These are phyloP conservation scores for Radiomyces spectabilis DNA, from an alignment of 192 early-diverging fungal species.

Conservation along the genomic window DNA sequence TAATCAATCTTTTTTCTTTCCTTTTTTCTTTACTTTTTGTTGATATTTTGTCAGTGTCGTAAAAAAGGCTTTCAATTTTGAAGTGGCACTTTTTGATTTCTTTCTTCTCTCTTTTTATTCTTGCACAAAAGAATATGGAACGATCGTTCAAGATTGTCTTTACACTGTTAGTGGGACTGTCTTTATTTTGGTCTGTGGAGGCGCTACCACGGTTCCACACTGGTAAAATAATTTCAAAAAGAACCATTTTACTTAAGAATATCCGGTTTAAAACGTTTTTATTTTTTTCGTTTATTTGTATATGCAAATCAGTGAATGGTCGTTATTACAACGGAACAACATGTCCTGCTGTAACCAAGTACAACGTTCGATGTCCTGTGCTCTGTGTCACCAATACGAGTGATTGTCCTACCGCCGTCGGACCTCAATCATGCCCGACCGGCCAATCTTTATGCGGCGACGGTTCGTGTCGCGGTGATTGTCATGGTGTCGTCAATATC, in stretches of 20 bases:
- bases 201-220: conserved; percentile 10
- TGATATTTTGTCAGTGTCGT: no score
- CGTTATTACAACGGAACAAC: conserved; percentile 37
- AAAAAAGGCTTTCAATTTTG: no score
- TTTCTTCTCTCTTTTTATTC: not conserved
- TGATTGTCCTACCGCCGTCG: not conserved
- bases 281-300: not conserved
- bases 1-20: no score
- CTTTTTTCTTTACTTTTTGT: no score
- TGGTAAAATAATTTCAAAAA: conserved; percentile 2
- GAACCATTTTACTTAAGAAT: not conserved
- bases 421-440: conserved; percentile 21
- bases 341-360: conserved; percentile 31
- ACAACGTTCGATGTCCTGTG: conserved; percentile 27
- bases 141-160: not conserved
- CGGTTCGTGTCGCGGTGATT: conserved; percentile 38
- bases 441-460: conserved; percentile 37
- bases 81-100: not conserved
- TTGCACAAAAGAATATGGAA: not conserved
- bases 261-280: not conserved
- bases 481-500: conserved; percentile 23
- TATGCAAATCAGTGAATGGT: conserved; percentile 33
- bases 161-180: no score
- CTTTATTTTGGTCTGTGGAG: not conserved
- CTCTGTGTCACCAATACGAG: conserved; percentile 28